Evolutionary conservation across 441 rosid genomes (phyloP), one percentile per base, ranked within the genome.

Genomic region (Populus tomentosa): DNA sequence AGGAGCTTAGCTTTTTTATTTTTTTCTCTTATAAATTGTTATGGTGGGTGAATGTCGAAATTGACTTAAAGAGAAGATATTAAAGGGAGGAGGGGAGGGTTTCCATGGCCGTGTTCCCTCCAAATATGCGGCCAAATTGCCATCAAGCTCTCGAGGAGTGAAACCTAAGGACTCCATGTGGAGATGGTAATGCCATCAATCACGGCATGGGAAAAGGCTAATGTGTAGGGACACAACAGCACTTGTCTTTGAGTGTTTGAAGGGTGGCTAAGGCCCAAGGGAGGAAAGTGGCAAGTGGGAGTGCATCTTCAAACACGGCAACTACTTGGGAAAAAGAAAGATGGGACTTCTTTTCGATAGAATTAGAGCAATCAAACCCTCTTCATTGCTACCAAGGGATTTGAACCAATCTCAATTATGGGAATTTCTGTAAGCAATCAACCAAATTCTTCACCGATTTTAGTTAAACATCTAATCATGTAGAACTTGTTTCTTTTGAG

Each of bases 41-140:
- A 35, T 71, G 80, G 85, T 87, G 67, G 89, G 85, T 85, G 91
- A 88, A 85, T 64, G 80, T 78, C 80, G 82, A 80, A 16, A 87
- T 77, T 81, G 89, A 87, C 84, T 30, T 78, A 78, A 86, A 84
- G 83, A n/a, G 28, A 63, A 76, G 42, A 62, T 5, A 77, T 65
- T 50, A 70, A 62, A 72, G 14, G 32, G 32, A 30, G 32, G 32
- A 1, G 56, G 56, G 56, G 56, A 5, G 56, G 56, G 56, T 50
- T 50, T 50, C 56, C 56, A 50, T 50, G 56, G 56, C 56, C 0
- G 56, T 5, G 56, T 50, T 50, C 40, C 78, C 67, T 32, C 20
- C 75, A 65, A 75, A 71, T 24, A 50, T 33, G 69, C 56, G 40
- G 76, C 30, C 38, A 38, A 71, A 40, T 18, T 68, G 70, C 56